A percentile compares a stretch with the other conserved stretches of the same genome.
Conservation (phyloP, 2,329 filamentous ascomycete species). For the Fusarium decemcellulare region DNA sequence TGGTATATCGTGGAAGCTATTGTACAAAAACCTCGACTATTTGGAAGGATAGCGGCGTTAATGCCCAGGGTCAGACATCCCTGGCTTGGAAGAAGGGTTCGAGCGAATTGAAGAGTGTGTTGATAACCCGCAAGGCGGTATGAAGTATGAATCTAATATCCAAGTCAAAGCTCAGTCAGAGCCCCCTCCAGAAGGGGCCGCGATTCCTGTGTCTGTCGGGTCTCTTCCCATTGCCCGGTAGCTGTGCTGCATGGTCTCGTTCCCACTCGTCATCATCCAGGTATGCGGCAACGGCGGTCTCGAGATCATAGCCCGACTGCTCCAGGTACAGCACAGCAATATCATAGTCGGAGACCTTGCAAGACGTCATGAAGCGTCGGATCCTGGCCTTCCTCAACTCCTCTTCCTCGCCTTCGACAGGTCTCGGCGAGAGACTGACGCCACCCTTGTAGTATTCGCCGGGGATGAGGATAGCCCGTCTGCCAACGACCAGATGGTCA, state of each 20-base stretch:
- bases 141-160: slow-evolving; percentile 50
- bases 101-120: slow-evolving; percentile 41
- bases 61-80: slow-evolving; percentile 44
- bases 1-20: slow-evolving; percentile 42
- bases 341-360: slow-evolving; percentile 84
- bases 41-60: slow-evolving; percentile 50
- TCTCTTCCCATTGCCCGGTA: slow-evolving; percentile 40
- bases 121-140: slow-evolving; percentile 41
- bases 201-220: slow-evolving; percentile 50
- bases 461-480: slow-evolving; percentile 80
- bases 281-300: slow-evolving; percentile 74
- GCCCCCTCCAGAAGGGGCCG: slow-evolving; percentile 51
- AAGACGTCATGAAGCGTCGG: slow-evolving; percentile 83
- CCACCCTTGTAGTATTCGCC: slow-evolving; percentile 77
- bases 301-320: slow-evolving; percentile 76
- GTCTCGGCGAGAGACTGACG: slow-evolving; percentile 77
- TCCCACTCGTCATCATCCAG: slow-evolving; percentile 84
- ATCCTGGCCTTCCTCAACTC: slow-evolving; percentile 79
- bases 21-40: slow-evolving; percentile 46
- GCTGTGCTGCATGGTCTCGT: slow-evolving; percentile 68
- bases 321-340: slow-evolving; percentile 82
- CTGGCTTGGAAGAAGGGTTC: slow-evolving; percentile 45
- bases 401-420: slow-evolving; percentile 82
- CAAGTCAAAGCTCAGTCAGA: slow-evolving; percentile 39
- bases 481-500: slow-evolving; percentile 78